Evolutionary conservation across 345 rosid genomes (phyloP).

Genomic region (Lepidium africanum): DNA sequence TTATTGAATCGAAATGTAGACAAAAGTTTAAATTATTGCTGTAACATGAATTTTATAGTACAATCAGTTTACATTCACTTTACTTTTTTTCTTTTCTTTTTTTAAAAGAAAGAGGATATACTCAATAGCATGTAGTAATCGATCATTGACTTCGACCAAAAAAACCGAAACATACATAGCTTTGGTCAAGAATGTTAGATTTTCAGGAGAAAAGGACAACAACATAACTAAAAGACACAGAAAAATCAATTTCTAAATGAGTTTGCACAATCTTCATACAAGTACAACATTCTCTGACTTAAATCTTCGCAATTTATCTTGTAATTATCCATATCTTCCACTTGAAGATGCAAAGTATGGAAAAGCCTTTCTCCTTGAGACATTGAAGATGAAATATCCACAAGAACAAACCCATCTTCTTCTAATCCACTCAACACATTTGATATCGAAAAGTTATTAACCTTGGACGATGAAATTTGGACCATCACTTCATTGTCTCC

Average conservation of each 20-base stretch:
- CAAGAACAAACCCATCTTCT: conserved; percentile 37
- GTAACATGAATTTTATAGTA: too few relatives aligned
- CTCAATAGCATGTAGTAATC: conserved; percentile 14
- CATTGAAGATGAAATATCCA: conserved; percentile 53
- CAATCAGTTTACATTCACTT: too few relatives aligned
- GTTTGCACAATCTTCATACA: conserved; percentile 24
- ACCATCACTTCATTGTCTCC: conserved; percentile 40
- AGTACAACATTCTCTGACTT: conserved; percentile 31
- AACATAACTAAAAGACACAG: background rate
- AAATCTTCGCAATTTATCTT: conserved; percentile 27
- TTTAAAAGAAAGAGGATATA: too few relatives aligned
- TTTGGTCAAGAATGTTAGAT: conserved; percentile 17
- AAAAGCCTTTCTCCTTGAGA: conserved; percentile 45
- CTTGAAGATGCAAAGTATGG: conserved; percentile 51
- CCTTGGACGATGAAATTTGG: conserved; percentile 37
- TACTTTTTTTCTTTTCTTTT: too few relatives aligned
- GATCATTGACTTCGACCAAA: background rate
- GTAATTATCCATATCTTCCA: conserved; percentile 9
- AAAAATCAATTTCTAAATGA: background rate
- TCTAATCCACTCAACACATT: conserved; percentile 38
- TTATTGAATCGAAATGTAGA: too few relatives aligned
- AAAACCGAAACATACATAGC: conserved; percentile 9
- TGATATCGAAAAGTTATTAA: conserved; percentile 28
- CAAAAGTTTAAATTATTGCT: too few relatives aligned
- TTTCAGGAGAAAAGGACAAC: background rate